Percentiles rank a stretch among this genome's conserved stretches.
phyloP scores from a whole-genome alignment of 2,329 filamentous ascomycete genomes.

The Fusarium sp. region DNA sequence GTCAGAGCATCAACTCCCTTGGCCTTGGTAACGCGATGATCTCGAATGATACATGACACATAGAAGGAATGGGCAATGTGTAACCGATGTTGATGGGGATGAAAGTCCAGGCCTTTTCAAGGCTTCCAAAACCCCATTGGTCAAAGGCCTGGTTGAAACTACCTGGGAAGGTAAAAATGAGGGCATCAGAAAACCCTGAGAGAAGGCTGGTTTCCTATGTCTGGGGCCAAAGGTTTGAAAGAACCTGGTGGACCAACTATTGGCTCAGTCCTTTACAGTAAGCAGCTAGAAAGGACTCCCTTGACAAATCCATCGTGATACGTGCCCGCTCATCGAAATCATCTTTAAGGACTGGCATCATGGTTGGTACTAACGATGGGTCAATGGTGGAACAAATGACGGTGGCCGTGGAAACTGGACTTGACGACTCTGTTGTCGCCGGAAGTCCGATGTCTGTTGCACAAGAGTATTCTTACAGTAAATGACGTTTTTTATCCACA shows the following conservation, averaged over 20 bases:
- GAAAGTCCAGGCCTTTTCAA: no score
- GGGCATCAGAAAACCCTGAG: constrained; percentile 74
- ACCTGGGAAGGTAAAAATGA: constrained; percentile 66
- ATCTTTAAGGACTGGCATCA: neutral
- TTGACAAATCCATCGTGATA: neutral
- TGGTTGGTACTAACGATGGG: neutral
- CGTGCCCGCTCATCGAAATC: neutral
- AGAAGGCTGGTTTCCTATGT: no score
- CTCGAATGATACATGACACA: no score
- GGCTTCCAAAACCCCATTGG: no score
- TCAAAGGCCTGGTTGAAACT: no score
- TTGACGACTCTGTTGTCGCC: neutral
- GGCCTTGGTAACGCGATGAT: no score
- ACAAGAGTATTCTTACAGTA: neutral
- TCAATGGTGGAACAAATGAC: neutral
- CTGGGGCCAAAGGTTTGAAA: neutral
- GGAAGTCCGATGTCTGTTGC: no score
- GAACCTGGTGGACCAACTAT: neutral
- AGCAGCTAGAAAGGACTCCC: neutral
- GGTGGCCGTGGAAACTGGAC: neutral
- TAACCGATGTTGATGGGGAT: no score
- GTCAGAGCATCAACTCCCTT: no score
- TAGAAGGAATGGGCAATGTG: no score
- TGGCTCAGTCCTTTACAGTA: neutral
- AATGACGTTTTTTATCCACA: neutral